A percentile compares a stretch with the other conserved stretches of the same genome.
phyloP scores from a whole-genome alignment of 2,329 filamentous ascomycete species.

The Septoria linicola region DNA sequence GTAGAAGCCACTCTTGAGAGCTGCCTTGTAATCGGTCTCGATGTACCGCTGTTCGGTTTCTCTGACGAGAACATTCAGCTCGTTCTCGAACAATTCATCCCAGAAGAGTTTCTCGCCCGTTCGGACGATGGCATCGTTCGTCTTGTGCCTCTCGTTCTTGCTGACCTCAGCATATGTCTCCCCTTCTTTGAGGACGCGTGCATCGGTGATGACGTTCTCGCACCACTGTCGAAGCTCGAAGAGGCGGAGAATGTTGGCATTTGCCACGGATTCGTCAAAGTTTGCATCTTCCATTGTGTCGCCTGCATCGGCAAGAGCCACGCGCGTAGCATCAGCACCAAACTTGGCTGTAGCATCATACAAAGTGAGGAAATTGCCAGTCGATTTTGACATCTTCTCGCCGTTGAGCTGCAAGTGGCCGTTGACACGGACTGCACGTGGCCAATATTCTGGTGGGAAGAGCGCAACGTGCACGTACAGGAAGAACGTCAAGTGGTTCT shows the following conservation, averaged over 20 bases:
- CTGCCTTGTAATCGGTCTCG: conserved; percentile 76
- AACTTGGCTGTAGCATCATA: conserved; percentile 85
- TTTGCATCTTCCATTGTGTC: conserved; percentile 95
- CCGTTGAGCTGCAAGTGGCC: conserved; percentile 93
- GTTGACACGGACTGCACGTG: conserved; percentile 79
- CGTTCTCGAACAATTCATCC: conserved; percentile 88
- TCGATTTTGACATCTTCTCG: conserved; percentile 98
- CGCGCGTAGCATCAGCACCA: conserved; percentile 86
- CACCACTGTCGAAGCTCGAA: conserved; percentile 87
- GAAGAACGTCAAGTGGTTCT: conserved; percentile 95
- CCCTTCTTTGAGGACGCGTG: conserved; percentile 44
- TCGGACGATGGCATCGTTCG: conserved; percentile 63
- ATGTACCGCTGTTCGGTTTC: conserved; percentile 78
- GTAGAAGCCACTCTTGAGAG: conserved; percentile 81
- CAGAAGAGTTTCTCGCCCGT: conserved; percentile 75
- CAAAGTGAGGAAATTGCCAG: conserved; percentile 94
- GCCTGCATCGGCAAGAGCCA: conserved; percentile 90
- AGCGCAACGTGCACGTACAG: conserved; percentile 90
- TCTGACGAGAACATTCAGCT: conserved; percentile 79
- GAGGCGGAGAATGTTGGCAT: conserved; percentile 84
- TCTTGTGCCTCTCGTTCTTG: conserved; percentile 48
- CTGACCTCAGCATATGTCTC: conserved; percentile 45
- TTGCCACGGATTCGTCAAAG: conserved; percentile 92
- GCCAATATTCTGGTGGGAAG: conserved; percentile 87
- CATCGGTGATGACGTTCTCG: conserved; percentile 74